These are phyloP conservation scores for Fistulinella prunicolor DNA, from an alignment of 768 basidiomycete species.

Conservation along the genomic window DNA sequence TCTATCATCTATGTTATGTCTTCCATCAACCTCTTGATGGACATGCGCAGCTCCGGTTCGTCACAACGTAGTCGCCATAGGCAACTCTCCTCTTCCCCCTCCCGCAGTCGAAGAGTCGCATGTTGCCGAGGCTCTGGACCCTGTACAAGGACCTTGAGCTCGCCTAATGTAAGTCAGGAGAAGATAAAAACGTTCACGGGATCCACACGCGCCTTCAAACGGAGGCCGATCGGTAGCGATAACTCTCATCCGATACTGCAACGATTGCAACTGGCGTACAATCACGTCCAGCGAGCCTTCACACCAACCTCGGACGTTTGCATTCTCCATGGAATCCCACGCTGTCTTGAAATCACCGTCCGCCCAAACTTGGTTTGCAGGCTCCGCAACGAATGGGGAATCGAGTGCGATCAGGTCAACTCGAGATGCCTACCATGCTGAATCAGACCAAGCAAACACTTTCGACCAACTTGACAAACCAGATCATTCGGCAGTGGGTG, in stretches of 20 bases:
- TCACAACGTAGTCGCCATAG: slow-evolving; percentile 66
- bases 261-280: slow-evolving; percentile 50
- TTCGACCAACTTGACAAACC: slow-evolving; percentile 13
- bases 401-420: slow-evolving; percentile 73
- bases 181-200: background rate
- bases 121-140: slow-evolving; percentile 16
- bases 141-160: slow-evolving; percentile 57
- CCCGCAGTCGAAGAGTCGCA: slow-evolving; percentile 54
- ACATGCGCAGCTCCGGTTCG: slow-evolving; percentile 40
- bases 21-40: slow-evolving; percentile 45
- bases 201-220: slow-evolving; percentile 50
- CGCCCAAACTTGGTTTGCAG: slow-evolving; percentile 16
- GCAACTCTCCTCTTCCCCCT: slow-evolving; percentile 67
- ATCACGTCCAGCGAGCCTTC: slow-evolving; percentile 52
- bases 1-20: no score
- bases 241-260: slow-evolving; percentile 46
- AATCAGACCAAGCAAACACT: slow-evolving; percentile 12
- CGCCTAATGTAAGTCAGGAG: slow-evolving; percentile 42
- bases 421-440: slow-evolving; percentile 29
- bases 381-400: slow-evolving; percentile 61
- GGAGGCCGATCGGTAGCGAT: slow-evolving; percentile 54
- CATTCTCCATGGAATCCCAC: slow-evolving; percentile 54
- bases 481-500: slow-evolving; percentile 15
- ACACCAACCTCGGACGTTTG: slow-evolving; percentile 66
- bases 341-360: slow-evolving; percentile 47